Percentiles rank a stretch among this genome's conserved stretches.
phyloP scores from a whole-genome alignment of 257 asterid genomes.

The Oldenlandia corymbosa region DNA sequence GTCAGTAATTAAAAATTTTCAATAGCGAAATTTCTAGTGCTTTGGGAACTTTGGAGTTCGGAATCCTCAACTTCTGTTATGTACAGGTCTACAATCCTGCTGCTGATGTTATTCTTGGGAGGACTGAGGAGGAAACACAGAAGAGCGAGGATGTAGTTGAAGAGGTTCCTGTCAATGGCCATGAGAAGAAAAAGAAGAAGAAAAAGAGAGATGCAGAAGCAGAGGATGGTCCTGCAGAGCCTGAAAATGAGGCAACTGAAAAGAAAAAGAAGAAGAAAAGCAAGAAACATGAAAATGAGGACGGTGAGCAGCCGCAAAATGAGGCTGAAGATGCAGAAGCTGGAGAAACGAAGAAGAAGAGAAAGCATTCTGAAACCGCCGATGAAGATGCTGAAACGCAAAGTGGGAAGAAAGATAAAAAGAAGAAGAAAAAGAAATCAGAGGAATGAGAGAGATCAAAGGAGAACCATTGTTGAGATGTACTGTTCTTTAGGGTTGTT shows the following conservation, averaged over 20 bases:
- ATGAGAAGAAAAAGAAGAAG: conserved; percentile 41
- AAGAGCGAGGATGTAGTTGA: conserved; percentile 22
- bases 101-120: conserved; percentile 58
- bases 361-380: conserved; percentile 41
- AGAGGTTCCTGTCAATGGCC: conserved; percentile 28
- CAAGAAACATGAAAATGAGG: conserved; percentile 31
- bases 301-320: conserved; percentile 19
- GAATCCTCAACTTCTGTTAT: conserved; percentile 6
- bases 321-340: conserved; percentile 28
- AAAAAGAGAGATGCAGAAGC: conserved; percentile 25
- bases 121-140: conserved; percentile 17
- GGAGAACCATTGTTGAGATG: not conserved
- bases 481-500: not conserved
- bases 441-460: conserved; percentile 27
- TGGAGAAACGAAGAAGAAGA: conserved; percentile 44
- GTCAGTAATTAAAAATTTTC: conserved; percentile 22
- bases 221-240: conserved; percentile 34
- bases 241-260: conserved; percentile 29
- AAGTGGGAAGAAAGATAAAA: conserved; percentile 26
- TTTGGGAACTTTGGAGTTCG: not conserved
- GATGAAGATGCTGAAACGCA: conserved; percentile 21
- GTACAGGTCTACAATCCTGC: conserved; percentile 68
- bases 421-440: conserved; percentile 53
- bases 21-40: not conserved
- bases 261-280: conserved; percentile 53